These are phyloP conservation scores for Avena eriantha DNA, from an alignment of 176 grass and related monocot genomes.

Conservation along the genomic window DNA sequence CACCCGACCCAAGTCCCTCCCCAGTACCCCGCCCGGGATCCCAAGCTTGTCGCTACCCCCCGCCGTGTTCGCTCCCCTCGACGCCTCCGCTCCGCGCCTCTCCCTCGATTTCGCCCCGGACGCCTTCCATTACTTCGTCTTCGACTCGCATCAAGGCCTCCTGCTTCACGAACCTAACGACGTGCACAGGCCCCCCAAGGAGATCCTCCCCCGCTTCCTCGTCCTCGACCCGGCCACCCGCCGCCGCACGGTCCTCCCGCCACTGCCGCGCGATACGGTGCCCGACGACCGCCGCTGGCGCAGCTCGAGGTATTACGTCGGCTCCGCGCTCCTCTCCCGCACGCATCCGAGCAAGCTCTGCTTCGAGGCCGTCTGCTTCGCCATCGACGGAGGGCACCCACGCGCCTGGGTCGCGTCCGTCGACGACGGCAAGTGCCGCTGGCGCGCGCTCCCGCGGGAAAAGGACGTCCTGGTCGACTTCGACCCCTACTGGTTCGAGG, in stretches of 20 bases:
- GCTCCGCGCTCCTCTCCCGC: slow-evolving; percentile 2
- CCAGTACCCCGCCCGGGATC: background rate
- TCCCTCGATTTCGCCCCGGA: slow-evolving; percentile 20
- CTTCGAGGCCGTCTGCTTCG: slow-evolving; percentile 31
- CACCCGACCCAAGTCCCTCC: background rate
- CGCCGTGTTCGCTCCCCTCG: slow-evolving; percentile 15
- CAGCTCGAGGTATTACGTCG: background rate
- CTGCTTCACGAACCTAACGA: background rate
- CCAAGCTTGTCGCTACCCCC: background rate
- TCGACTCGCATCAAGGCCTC: slow-evolving; percentile 32
- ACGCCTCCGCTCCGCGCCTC: background rate
- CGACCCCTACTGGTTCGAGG: background rate
- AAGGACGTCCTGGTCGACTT: background rate
- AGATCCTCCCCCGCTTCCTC: background rate
- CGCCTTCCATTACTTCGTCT: slow-evolving; percentile 10
- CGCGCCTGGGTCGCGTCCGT: slow-evolving; percentile 19
- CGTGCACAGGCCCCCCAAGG: background rate
- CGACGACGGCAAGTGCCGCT: background rate
- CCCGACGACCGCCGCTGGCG: background rate
- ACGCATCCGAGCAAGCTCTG: background rate
- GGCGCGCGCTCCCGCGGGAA: background rate
- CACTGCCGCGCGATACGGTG: background rate
- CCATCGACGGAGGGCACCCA: background rate
- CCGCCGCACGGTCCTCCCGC: background rate
- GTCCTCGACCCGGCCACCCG: slow-evolving; percentile 8